Conservation (phyloP, 257 asterid species). For the Solanum boliviense region DNA sequence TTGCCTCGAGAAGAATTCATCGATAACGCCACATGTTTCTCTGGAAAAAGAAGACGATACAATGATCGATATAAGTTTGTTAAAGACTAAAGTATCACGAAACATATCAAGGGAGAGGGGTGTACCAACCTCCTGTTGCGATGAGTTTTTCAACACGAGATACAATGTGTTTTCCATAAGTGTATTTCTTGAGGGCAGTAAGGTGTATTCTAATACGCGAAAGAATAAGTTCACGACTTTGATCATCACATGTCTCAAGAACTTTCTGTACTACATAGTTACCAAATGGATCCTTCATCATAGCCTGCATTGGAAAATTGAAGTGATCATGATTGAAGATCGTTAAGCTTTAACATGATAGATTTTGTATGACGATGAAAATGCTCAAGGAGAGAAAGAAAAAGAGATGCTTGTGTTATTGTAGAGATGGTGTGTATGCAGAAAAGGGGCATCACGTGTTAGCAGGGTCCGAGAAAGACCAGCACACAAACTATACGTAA, state of each 20-base stretch:
- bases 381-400: neutral
- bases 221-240: slow-evolving; percentile 53
- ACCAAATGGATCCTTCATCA: slow-evolving; percentile 94
- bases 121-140: slow-evolving; percentile 56
- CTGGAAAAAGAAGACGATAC: neutral
- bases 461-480: neutral
- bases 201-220: slow-evolving; percentile 80
- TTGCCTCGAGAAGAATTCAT: neutral
- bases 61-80: neutral
- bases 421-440: neutral
- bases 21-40: neutral
- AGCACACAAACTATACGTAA: neutral
- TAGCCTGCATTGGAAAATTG: slow-evolving; percentile 33
- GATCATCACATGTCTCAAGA: slow-evolving; percentile 79
- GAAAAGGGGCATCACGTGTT: neutral
- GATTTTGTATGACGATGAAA: neutral
- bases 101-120: neutral
- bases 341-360: neutral
- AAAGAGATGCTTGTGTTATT: neutral
- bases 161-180: slow-evolving; percentile 87
- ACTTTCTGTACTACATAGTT: slow-evolving; percentile 87
- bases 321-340: neutral
- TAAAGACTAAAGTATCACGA: neutral
- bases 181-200: slow-evolving; percentile 66
- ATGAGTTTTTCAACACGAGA: slow-evolving; percentile 54